Evolutionary conservation across 2,329 filamentous ascomycete species (phyloP).

Genomic region (Aspergillus neotritici): DNA sequence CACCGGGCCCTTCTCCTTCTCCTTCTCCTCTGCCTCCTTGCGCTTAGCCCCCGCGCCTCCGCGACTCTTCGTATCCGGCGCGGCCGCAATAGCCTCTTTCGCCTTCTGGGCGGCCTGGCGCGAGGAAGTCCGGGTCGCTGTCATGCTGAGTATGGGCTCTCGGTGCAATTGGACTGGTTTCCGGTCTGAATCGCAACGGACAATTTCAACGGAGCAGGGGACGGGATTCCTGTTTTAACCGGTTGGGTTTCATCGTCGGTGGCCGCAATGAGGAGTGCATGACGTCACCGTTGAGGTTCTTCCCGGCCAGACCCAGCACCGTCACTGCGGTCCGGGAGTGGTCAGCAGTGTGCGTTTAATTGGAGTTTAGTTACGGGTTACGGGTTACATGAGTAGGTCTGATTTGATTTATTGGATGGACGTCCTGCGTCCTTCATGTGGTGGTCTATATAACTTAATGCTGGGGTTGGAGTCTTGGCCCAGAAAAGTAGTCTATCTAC

Average conservation of each 20-base stretch:
- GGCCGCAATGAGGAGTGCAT: constrained; percentile 17
- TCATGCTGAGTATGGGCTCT: constrained; percentile 20
- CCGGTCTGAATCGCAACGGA: not conserved
- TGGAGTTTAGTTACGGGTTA: no score
- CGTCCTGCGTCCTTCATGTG: not conserved
- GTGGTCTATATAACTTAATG: not conserved
- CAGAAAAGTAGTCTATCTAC: no score
- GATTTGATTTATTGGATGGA: no score
- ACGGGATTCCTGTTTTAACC: not conserved
- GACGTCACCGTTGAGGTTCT: constrained; percentile 26
- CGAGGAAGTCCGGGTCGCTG: constrained; percentile 33
- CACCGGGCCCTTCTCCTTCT: constrained; percentile 17
- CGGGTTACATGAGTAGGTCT: no score
- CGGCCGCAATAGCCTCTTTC: constrained; percentile 35
- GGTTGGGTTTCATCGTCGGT: no score
- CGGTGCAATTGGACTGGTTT: not conserved
- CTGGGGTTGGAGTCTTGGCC: no score
- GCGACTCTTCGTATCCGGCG: constrained; percentile 25
- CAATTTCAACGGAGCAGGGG: not conserved
- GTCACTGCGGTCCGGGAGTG: no score
- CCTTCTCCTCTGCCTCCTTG: constrained; percentile 28
- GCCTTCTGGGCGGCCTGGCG: constrained; percentile 42
- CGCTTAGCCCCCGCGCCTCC: constrained; percentile 34
- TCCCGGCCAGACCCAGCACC: no score
- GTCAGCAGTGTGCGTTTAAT: no score